These are phyloP conservation scores for Verticillium isaacii DNA, from an alignment of 2,329 filamentous ascomycete species.

Conservation along the genomic window DNA sequence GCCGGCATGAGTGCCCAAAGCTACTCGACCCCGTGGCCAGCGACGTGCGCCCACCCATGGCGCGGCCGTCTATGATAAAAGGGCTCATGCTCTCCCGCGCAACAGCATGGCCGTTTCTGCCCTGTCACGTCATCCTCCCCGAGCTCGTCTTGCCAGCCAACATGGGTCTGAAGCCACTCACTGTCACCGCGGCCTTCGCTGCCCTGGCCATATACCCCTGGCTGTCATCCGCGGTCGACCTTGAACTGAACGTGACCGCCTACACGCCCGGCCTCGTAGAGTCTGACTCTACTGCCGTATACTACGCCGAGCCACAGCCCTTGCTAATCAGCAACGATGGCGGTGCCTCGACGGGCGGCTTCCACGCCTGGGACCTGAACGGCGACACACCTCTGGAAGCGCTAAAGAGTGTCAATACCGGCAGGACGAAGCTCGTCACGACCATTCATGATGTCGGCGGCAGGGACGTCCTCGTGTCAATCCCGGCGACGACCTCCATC, in stretches of 20 bases:
- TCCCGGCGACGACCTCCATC: conserved; percentile 36
- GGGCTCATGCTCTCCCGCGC: not conserved
- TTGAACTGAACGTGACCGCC: conserved; percentile 23
- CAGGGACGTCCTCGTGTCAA: conserved; percentile 33
- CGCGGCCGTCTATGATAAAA: not conserved
- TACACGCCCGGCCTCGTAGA: conserved; percentile 28
- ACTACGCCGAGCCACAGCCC: conserved; percentile 28
- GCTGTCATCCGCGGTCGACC: conserved; percentile 2
- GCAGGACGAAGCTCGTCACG: conserved; percentile 40
- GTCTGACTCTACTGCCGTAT: conserved; percentile 34
- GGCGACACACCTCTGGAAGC: conserved; percentile 24
- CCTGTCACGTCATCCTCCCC: conserved; percentile 5
- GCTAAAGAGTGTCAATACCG: conserved; percentile 25
- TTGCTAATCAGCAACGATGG: conserved; percentile 42
- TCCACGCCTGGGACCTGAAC: conserved; percentile 30
- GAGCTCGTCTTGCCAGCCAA: conserved; percentile 1
- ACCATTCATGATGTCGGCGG: conserved; percentile 29
- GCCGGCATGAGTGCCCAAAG: not conserved
- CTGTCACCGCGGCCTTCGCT: conserved; percentile 4
- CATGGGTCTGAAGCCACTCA: conserved; percentile 8
- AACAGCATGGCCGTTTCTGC: not conserved
- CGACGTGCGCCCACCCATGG: not conserved
- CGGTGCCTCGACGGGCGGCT: conserved; percentile 34
- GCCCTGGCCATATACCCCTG: conserved; percentile 7
- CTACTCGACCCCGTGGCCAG: not conserved